These are phyloP conservation scores for Phytophthora cajani DNA, from an alignment of 352 stramenopile genomes.

Conservation along the genomic window DNA sequence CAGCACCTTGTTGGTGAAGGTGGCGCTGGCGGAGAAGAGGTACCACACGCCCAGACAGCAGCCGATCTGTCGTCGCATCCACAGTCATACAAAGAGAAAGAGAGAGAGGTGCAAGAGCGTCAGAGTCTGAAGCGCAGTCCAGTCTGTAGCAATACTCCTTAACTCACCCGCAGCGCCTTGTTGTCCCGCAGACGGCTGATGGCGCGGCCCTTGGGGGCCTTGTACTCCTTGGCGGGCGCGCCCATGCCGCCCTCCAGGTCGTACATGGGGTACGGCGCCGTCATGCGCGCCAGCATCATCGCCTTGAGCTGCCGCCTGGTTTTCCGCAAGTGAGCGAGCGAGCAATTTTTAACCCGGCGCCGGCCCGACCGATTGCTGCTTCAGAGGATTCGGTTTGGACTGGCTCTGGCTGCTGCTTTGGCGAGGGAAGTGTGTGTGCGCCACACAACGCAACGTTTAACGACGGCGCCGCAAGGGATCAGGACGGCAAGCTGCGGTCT, in stretches of 20 bases:
- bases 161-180: slow-evolving; percentile 35
- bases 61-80: slow-evolving; percentile 30
- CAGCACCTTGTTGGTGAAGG: slow-evolving; percentile 88
- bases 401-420: slow-evolving; percentile 20
- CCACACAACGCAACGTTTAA: slow-evolving; percentile 10
- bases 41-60: slow-evolving; percentile 71
- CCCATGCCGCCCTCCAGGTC: slow-evolving; percentile 40
- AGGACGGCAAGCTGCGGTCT: neutral
- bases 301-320: slow-evolving; percentile 13
- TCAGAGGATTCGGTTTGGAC: slow-evolving; percentile 13
- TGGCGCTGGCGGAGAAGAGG: slow-evolving; percentile 79
- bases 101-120: neutral
- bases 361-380: neutral
- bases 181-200: slow-evolving; percentile 34
- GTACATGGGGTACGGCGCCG: slow-evolving; percentile 40
- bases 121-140: neutral
- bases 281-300: slow-evolving; percentile 33
- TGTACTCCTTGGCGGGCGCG: slow-evolving; percentile 28
- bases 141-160: neutral
- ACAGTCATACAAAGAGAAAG: neutral
- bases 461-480: neutral
- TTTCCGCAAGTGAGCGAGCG: slow-evolving; percentile 20
- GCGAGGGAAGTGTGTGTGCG: slow-evolving; percentile 1
- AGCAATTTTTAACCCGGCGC: slow-evolving; percentile 25
- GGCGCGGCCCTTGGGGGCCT: slow-evolving; percentile 27